Evolutionary conservation across 257 asterid species (phyloP), one percentile per base, ranked within the genome.

Genomic region (Eucommia ulmoides): DNA sequence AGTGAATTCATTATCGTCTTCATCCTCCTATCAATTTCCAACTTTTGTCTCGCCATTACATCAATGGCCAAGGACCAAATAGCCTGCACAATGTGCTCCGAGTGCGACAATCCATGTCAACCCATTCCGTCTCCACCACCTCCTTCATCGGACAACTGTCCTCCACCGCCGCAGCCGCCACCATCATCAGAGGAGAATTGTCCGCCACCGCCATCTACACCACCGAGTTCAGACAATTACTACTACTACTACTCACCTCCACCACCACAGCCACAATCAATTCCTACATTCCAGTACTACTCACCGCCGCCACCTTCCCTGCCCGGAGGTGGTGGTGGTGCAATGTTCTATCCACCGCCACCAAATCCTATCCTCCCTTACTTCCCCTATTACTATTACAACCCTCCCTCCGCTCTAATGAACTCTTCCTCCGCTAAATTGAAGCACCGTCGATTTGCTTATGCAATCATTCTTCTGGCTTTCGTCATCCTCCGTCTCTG

Each of bases 341-440:
- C 38, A n/a, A n/a, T n/a, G 38, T 29, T 5, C 12, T 29, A 29
- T 38, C 91, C 94, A 12, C 94, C 97, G 44, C 96, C 97, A 7
- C 97, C 97, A 14, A 89, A 82, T 61, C 96, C 94, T 17, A 76
- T 82, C 48, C 91, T 84, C 53, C 93, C 96, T 7, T 89, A 88
- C 58, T 88, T 84, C 20, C 97, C 97, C 0, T 88, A 24, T 50
- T 88, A 82, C 71, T 87, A 54, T 35, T 56, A 77, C 46, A 65
- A 15, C 53, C 88, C 97, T 3, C 91, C 95, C 14, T 59, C 74
- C 56, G 74, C 38, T 12, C 7, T 12, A 12, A 29, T 12, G 12
- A 29, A 5, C 38, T 29, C 38, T 12, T 5, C 7, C 38, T 29
- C 38, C 38, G 38, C 12, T 29, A 7, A 7, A 29, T 29, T 29